Base-by-base conservation (phyloP, 306 rosid genomes). In the Abrus precatorius region DNA sequence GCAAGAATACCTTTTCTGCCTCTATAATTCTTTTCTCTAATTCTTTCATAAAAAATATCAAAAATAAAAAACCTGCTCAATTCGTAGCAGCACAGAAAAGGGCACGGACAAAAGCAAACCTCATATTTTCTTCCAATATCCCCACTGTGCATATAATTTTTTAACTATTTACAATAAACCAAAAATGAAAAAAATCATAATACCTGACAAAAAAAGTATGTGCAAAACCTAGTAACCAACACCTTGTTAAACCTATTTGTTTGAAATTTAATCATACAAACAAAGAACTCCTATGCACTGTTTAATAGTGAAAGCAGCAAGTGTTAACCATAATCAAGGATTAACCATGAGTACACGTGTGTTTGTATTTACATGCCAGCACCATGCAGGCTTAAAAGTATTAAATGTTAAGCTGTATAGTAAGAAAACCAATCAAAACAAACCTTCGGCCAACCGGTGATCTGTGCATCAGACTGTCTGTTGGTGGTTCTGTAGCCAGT, bases 401-500 rank as follows among this genome's bases (percentile, higher is more conserved):
- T 54, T 65, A 10, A 76, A 56, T 40, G 50, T 68, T 73, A 77
- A 60, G 52, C 2, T 59, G 74, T 52, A 27, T 3, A 72, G 13
- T 71, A 66, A 76, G 81, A 80, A 71, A 79, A 52, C 41, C 40
- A 60, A 54, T 40, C 20, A 72, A 72, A 57, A 41, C 85, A 84
- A 43, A 95, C 99, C 99, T 95, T 85, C 99, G 83, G 70, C 99
- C 99, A 77, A 95, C 99, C 14, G 99, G 99, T 80, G 83, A 11
- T 87, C 97, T 90, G 72, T 80, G 68, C 99, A 95, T 95, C 74
- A 93, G 92, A 86, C 83, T 79, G 79, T 95, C 97, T 4, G 99
- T 95, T 57, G 99, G 99, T 12, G 98, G 98, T 86, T 95, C 99
- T 20, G 99, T 95, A 50, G 99, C 99, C 89, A 95, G 84, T 75